Evolutionary conservation across 2,329 filamentous ascomycete genomes (phyloP).

Genomic region (Claviceps humidiphila): DNA sequence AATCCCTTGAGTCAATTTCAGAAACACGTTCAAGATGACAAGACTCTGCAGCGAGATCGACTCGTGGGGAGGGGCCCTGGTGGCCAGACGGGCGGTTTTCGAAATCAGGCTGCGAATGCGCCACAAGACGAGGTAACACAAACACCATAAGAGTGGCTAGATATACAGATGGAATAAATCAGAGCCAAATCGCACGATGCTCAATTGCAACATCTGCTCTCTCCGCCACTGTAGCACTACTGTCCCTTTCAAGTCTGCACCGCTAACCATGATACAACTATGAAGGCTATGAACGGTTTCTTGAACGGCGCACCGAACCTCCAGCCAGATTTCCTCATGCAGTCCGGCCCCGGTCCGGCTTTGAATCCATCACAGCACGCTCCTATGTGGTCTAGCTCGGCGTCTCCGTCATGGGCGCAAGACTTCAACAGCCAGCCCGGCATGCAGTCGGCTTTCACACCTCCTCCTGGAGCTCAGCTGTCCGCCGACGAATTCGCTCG

Average conservation of each 20-base stretch:
- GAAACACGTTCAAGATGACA: conserved; percentile 94
- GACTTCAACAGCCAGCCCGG: conserved; percentile 45
- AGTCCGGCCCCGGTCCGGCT: conserved; percentile 31
- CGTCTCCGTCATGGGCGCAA: conserved; percentile 41
- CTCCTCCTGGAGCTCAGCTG: conserved; percentile 48
- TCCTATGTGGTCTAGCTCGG: conserved; percentile 39
- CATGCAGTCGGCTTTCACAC: conserved; percentile 60
- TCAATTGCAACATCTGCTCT: neutral
- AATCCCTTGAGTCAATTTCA: conserved; percentile 96
- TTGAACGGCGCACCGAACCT: conserved; percentile 61
- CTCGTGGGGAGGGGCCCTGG: conserved; percentile 63
- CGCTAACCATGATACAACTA: neutral
- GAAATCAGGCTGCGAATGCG: conserved; percentile 53
- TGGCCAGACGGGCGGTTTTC: conserved; percentile 62
- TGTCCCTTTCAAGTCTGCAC: neutral
- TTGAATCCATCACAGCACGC: conserved; percentile 37
- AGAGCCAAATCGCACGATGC: too few relatives aligned
- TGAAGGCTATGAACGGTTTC: conserved; percentile 85
- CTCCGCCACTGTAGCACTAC: neutral
- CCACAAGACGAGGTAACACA: conserved; percentile 56
- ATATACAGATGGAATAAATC: too few relatives aligned
- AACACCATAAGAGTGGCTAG: too few relatives aligned
- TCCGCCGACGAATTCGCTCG: conserved; percentile 74
- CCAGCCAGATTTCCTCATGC: conserved; percentile 40
- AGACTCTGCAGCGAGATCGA: conserved; percentile 82